phyloP scores from a whole-genome alignment of 805 yeast genomes.

The Cephaloascus fragrans region DNA sequence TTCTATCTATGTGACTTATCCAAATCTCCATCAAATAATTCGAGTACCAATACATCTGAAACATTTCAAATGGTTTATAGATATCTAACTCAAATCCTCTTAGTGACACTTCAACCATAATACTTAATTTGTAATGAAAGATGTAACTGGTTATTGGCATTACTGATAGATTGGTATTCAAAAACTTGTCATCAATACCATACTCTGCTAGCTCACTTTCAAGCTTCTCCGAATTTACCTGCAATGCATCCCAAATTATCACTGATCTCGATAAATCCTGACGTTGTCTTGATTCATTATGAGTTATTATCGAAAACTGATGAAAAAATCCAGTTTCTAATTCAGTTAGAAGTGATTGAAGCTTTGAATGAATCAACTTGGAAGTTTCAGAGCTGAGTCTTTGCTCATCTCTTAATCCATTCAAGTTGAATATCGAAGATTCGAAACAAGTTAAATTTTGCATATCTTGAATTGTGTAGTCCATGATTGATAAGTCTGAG shows the following conservation, averaged over 20 bases:
- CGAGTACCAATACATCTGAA: conserved; percentile 60
- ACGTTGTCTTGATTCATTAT: conserved; percentile 77
- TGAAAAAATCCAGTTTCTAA: conserved; percentile 35
- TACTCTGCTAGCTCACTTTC: conserved; percentile 36
- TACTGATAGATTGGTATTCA: conserved; percentile 26
- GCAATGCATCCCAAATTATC: conserved; percentile 67
- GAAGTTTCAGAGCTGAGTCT: background rate
- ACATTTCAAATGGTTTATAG: conserved; percentile 62
- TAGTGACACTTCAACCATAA: conserved; percentile 65
- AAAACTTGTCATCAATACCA: conserved; percentile 21
- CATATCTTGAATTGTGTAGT: conserved; percentile 22
- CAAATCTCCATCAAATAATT: conserved; percentile 33
- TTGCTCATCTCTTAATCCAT: no score
- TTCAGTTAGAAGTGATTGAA: conserved; percentile 29
- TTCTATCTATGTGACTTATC: conserved; percentile 32
- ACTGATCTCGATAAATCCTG: conserved; percentile 55
- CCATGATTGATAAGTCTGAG: conserved; percentile 24
- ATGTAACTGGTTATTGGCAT: conserved; percentile 67
- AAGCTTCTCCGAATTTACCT: conserved; percentile 59
- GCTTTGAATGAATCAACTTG: conserved; percentile 3
- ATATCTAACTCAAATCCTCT: conserved; percentile 70
- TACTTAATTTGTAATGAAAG: conserved; percentile 51
- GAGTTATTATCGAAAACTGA: conserved; percentile 25
- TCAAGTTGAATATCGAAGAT: conserved; percentile 16
- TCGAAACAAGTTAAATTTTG: conserved; percentile 30